phyloP scores from a whole-genome alignment of 2,329 filamentous ascomycete genomes.

The Fusarium sp. region DNA sequence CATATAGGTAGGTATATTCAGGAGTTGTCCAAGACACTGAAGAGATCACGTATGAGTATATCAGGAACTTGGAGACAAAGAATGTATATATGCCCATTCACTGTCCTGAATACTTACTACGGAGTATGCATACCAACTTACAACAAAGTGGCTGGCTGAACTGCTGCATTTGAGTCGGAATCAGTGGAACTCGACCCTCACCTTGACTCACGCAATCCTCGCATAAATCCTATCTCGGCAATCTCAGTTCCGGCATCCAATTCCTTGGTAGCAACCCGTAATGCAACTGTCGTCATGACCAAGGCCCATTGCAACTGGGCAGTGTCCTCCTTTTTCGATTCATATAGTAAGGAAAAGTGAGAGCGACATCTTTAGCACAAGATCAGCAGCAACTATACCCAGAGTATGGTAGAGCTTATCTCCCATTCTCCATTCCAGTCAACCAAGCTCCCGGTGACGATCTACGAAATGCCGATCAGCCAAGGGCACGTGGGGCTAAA shows the following conservation, averaged over 20 bases:
- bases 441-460: not conserved
- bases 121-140: not conserved
- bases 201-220: not conserved
- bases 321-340: not conserved
- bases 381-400: slow-evolving; percentile 8
- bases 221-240: not conserved
- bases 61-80: accelerated
- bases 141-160: not conserved
- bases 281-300: not conserved
- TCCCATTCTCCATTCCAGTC: slow-evolving; percentile 5
- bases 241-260: not conserved
- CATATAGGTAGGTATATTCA: no score
- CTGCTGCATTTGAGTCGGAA: not conserved
- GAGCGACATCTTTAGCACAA: not conserved
- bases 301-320: not conserved
- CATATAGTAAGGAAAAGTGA: not conserved
- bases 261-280: not conserved
- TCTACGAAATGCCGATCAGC: slow-evolving; percentile 1
- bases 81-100: not conserved
- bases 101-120: not conserved
- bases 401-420: slow-evolving; percentile 9
- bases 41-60: accelerated
- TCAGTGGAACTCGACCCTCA: not conserved
- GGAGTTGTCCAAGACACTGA: accelerated
- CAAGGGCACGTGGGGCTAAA: slow-evolving; percentile 1